phyloP scores from a whole-genome alignment of 371 early-diverging fungal genomes.

The Nematocida minor region DNA sequence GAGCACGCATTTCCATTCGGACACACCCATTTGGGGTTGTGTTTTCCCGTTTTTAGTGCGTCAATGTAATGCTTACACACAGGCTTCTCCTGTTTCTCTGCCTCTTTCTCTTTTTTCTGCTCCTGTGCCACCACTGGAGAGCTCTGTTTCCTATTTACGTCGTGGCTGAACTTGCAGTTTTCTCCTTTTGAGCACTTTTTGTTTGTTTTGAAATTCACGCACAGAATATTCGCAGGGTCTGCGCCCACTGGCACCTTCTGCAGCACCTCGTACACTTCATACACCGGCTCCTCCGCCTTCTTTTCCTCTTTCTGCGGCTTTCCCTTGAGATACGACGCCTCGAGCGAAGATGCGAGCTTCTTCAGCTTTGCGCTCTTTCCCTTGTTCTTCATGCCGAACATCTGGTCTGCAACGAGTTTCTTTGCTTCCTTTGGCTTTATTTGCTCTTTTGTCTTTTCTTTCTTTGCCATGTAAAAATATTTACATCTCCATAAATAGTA shows the following conservation, averaged over 20 bases:
- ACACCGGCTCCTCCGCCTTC: constrained; percentile 1
- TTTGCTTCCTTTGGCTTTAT: constrained; percentile 53
- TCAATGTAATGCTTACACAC: constrained; percentile 97
- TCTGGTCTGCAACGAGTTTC: constrained; percentile 47
- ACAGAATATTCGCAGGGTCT: constrained; percentile 92
- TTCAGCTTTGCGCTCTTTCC: constrained; percentile 49
- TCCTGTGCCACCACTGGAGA: background rate
- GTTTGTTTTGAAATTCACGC: constrained; percentile 76
- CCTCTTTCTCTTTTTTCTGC: constrained; percentile 75
- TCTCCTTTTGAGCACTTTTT: constrained; percentile 82
- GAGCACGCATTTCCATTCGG: constrained; percentile 77
- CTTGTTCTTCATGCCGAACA: constrained; percentile 53
- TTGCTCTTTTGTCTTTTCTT: constrained; percentile 34
- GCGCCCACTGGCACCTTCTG: constrained; percentile 92
- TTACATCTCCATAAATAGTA: background rate
- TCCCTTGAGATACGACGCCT: constrained; percentile 37
- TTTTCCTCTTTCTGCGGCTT: constrained; percentile 17
- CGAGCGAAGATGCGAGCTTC: constrained; percentile 40
- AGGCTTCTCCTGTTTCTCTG: constrained; percentile 78
- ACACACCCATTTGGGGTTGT: constrained; percentile 97
- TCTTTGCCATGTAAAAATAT: constrained; percentile 50
- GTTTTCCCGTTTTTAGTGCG: constrained; percentile 87
- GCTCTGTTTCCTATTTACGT: constrained; percentile 80
- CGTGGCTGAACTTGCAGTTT: constrained; percentile 96
- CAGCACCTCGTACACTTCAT: constrained; percentile 66